Evolutionary conservation across 352 stramenopile species (phyloP), one percentile per base, ranked within the genome.

Genomic region (Phytophthora meadii): DNA sequence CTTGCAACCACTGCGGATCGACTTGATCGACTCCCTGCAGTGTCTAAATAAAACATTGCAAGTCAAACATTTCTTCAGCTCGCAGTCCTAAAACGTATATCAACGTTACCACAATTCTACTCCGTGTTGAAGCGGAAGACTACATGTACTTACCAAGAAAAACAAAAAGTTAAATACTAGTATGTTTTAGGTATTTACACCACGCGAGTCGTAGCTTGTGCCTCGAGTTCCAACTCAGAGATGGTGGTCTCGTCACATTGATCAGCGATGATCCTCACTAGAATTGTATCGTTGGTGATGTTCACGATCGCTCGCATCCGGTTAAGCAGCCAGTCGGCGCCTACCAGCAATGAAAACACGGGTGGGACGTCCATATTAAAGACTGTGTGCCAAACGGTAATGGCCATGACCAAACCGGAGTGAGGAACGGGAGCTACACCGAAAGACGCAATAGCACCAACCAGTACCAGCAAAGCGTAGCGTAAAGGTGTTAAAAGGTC

Each of bases 281-380:
- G 61, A 52, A 92, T 89, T 10, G 82, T 88, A 72, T 92, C 83
- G 61, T 91, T 91, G 22, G 82, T 90, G 70, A 94, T 89, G 64
- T 92, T 94, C 52, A 90, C 77, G 42, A 92, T 70, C 37, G 83
- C 74, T 30, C 80, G 77, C 72, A 89, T 84, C 53, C 84, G 82
- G 55, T 92, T 83, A 24, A 94, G 54, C 54, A 92, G 66, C 79
- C 84, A 91, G 60, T 92, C 82, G 15, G 69, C 68, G n/a, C 80
- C 81, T 44, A 94, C 82, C 8, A 94, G 54, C 44, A 90, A 68
- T 14, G 79, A 82, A 45, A 94, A 92, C 10, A 77, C 77, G 8
- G 76, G 56, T 1, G 84, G 86, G 19, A 93, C 34, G 10, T 85
- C 62, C 32, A 74, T 58, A 17, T 68, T 72, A 50, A 92, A 92